Percentiles rank a stretch among this genome's conserved stretches.
phyloP scores from a whole-genome alignment of 805 yeast species.

The Yamadazyma sp. region DNA sequence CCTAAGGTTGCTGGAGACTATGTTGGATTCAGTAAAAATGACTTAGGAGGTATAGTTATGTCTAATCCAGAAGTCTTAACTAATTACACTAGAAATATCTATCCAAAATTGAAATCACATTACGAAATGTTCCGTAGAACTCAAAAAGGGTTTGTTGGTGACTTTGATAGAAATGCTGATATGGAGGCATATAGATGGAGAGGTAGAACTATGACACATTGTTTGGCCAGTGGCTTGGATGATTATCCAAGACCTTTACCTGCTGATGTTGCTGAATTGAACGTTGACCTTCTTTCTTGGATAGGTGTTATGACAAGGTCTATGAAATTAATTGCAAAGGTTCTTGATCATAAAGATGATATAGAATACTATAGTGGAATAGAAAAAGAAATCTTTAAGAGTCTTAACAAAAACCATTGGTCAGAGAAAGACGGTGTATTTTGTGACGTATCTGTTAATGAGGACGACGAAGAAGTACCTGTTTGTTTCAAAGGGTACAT shows the following conservation, averaged over 20 bases:
- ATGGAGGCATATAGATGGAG: constrained; percentile 86
- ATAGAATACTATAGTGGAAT: constrained; percentile 48
- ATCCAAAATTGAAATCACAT: constrained; percentile 74
- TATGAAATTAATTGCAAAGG: constrained; percentile 67
- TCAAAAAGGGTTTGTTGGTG: constrained; percentile 71
- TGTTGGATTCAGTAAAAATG: constrained; percentile 12
- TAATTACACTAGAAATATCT: constrained; percentile 59
- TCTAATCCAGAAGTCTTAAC: constrained; percentile 57
- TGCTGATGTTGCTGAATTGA: constrained; percentile 85
- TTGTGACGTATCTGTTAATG: constrained; percentile 82
- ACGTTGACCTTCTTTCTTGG: constrained; percentile 91
- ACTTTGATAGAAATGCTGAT: constrained; percentile 54
- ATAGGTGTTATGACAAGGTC: constrained; percentile 88
- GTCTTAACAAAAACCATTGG: constrained; percentile 82
- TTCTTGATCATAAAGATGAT: constrained; percentile 60
- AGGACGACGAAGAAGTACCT: constrained; percentile 57
- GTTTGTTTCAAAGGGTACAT: constrained; percentile 92
- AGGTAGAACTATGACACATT: constrained; percentile 81
- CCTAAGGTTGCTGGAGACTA: constrained; percentile 26
- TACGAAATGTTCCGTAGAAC: constrained; percentile 82
- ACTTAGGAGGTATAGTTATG: constrained; percentile 52
- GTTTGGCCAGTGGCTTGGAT: constrained; percentile 91
- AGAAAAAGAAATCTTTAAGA: constrained; percentile 54
- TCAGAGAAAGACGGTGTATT: constrained; percentile 58
- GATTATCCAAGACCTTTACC: constrained; percentile 86